Evolutionary conservation across 495 filamentous ascomycete genomes (phyloP), one percentile per base, ranked within the genome.

Genomic region (Xylaria longipes): DNA sequence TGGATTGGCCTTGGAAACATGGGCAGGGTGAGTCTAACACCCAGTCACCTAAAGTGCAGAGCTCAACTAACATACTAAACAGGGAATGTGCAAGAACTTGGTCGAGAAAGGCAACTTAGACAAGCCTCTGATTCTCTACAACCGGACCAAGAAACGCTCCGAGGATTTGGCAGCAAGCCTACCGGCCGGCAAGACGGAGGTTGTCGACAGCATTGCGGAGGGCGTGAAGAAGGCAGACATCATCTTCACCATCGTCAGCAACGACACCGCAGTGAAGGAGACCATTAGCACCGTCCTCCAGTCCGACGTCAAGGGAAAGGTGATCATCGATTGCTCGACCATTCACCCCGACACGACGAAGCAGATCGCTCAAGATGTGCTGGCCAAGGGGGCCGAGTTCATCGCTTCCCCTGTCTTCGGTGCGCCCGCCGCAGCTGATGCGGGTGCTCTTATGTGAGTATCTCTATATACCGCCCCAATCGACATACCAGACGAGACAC

Each of bases 1-100:
- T 97, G 91, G 90, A 92, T 97, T 67, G 94, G 94, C 64, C 84
- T 97, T 66, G 94, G 94, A 11, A 97, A 97, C 80, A 97, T 97
- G 88, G 94, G 94, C 71, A 86, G 92, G 70, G 93, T 94, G 84
- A 84, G 89, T 84, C 17, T 35, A 46, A 31, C 22, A 22, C 29
- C 33, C 2, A 29, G 8, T 14, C 37, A 22, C 5, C 25, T 0
- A 17, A 57, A 6, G 4, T 27, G 6, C 9, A 64, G 3, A 37
- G 29, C 79, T 69, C 57, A 12, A 66, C 17, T 48, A 54, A 33
- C 65, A 15, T 45, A 9, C 12, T 9, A n/a, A 65, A 5, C 79
- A 96, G 92, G 94, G 93, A 69, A 97, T 97, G 93, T 86, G 84
- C 80, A 91, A 90, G 77, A 98, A 97, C 80, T 82, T 98, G 39